Percentiles rank a stretch among this genome's conserved stretches.
Conservation (phyloP, 345 rosid genomes). For the Eucalyptus grandis region DNA sequence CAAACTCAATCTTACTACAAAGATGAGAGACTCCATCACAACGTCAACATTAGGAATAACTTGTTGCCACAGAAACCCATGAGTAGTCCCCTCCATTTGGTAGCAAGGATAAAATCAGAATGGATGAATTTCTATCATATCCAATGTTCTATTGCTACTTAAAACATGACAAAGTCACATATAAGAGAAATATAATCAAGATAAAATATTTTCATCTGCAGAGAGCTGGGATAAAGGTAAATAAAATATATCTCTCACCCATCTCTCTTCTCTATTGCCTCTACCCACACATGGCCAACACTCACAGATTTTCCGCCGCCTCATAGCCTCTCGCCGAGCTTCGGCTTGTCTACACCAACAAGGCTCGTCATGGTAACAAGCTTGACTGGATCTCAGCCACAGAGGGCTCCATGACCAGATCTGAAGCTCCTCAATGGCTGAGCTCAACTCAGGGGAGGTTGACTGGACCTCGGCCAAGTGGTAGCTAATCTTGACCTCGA, state of each 20-base stretch:
- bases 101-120: neutral
- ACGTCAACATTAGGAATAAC: neutral
- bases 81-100: neutral
- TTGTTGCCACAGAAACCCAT: neutral
- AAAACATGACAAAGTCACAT: too few relatives aligned
- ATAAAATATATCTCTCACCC: neutral
- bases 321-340: neutral
- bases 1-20: neutral
- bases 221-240: rapidly evolving
- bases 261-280: neutral
- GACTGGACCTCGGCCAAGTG: neutral
- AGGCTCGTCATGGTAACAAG: neutral
- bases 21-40: neutral
- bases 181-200: too few relatives aligned
- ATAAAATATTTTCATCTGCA: too few relatives aligned
- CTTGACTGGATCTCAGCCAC: neutral
- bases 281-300: neutral
- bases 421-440: neutral
- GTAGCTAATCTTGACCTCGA: neutral
- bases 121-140: neutral
- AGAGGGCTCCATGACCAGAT: neutral
- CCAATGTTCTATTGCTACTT: neutral
- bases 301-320: neutral
- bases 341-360: neutral
- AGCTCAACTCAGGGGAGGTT: neutral